These are phyloP conservation scores for Ogataea degrootiae DNA, from an alignment of 805 yeast genomes.

Conservation along the genomic window DNA sequence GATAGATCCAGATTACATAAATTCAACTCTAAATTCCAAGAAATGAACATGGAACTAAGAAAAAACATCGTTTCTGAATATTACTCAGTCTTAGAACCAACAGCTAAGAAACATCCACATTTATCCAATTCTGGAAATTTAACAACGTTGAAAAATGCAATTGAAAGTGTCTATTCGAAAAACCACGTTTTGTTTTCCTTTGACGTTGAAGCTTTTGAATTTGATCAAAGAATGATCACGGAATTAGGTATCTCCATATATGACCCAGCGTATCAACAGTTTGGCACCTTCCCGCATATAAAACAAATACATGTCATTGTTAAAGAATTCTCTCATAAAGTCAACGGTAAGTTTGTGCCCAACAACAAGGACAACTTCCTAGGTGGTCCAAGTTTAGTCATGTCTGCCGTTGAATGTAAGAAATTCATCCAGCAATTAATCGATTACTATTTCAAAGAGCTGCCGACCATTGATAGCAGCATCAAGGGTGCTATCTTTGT, in stretches of 20 bases:
- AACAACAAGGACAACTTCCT: slow-evolving; percentile 48
- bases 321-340: slow-evolving; percentile 35
- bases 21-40: background rate
- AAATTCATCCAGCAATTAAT: slow-evolving; percentile 38
- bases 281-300: slow-evolving; percentile 36
- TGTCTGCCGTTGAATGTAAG: slow-evolving; percentile 34
- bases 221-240: slow-evolving; percentile 37
- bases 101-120: slow-evolving; percentile 2
- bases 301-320: slow-evolving; percentile 40
- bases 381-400: slow-evolving; percentile 43
- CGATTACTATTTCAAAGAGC: slow-evolving; percentile 36
- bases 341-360: slow-evolving; percentile 51
- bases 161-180: background rate
- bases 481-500: slow-evolving; percentile 36
- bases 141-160: background rate
- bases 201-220: slow-evolving; percentile 57
- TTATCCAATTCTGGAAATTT: slow-evolving; percentile 2
- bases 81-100: background rate
- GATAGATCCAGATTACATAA: background rate
- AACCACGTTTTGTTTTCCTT: slow-evolving; percentile 35
- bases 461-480: slow-evolving; percentile 14
- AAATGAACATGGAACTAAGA: background rate
- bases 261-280: slow-evolving; percentile 45
- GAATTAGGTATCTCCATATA: slow-evolving; percentile 56
- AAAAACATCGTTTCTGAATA: background rate